These are phyloP conservation scores for Starmerella bacillaris DNA, from an alignment of 805 yeast genomes.

Conservation along the genomic window DNA sequence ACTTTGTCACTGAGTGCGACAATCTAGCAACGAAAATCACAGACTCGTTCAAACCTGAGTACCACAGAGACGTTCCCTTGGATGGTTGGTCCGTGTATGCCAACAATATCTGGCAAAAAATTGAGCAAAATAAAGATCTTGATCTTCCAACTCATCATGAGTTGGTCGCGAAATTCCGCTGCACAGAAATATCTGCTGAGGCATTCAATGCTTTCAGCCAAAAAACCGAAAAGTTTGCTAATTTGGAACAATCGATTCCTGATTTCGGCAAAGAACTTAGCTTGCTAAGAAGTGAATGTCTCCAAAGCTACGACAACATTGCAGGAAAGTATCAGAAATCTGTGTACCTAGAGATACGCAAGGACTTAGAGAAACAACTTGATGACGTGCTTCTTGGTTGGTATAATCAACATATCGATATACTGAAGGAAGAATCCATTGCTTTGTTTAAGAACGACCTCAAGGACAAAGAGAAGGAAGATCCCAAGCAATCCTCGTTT, in stretches of 20 bases:
- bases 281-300: conserved; percentile 29
- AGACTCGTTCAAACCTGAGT: conserved; percentile 38
- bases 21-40: conserved; percentile 45
- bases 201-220: conserved; percentile 30
- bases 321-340: conserved; percentile 59
- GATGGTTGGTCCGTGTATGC: conserved; percentile 96
- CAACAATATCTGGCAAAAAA: conserved; percentile 82
- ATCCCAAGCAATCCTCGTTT: conserved; percentile 14
- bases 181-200: conserved; percentile 64
- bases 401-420: conserved; percentile 27
- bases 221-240: conserved; percentile 21
- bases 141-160: conserved; percentile 95
- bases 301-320: conserved; percentile 41
- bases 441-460: conserved; percentile 16
- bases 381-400: conserved; percentile 27
- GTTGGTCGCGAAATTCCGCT: conserved; percentile 80
- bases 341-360: conserved; percentile 51
- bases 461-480: conserved; percentile 2
- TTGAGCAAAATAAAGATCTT: conserved; percentile 78
- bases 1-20: conserved; percentile 44
- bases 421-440: conserved; percentile 24
- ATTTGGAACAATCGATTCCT: conserved; percentile 16
- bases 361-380: conserved; percentile 31
- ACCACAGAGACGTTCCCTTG: conserved; percentile 73
- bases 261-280: conserved; percentile 24